Base-by-base conservation (phyloP, 768 basidiomycete species). In the Hygrocybe coccinea region DNA sequence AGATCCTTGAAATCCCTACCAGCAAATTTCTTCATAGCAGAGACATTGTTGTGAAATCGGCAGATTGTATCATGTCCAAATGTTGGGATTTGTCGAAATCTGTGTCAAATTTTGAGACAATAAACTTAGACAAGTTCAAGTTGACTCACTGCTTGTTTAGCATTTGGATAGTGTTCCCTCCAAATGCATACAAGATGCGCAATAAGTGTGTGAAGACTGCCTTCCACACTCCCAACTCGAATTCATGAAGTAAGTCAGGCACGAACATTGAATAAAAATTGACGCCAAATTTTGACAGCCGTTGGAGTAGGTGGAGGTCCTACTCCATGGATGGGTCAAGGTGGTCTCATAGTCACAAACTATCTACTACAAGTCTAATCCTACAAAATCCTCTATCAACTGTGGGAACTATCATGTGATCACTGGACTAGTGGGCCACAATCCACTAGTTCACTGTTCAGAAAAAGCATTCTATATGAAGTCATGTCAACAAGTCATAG, bases 1-100 rank as follows among this genome's bases (percentile, higher is more conserved):
- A 70, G 52, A 12, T 73, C 67, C 43, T 72, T 65, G 19, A 65
- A 73, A 44, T 73, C 70, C 0, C 69, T 58, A 1, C 67, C 76
- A 4, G 70, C 69, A 2, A 69, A 50, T 22, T 72, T 66, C 35
- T 68, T 69, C 65, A 75, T 67, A 10, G 67, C 67, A 0, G 71
- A 67, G 0, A 69, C 65, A 57, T 75, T 73, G 1, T 41, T 49
- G 15, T 60, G 52, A 53, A 78, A 78, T 7, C 60, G 54, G 0
- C 71, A 63, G 6, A 79, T 79, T 0, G 69, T 67, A 2, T 56
- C 64, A 1, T 59, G 56, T 0, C 71, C 71, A 56, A 70, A 72
- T 6, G 61, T 39, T 3, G 53, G 52, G 17, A 61, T 48, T 21
- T 52, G 5, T 2, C 60, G 58, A 47, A 41, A 62, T 34, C 60